Evolutionary conservation across 441 rosid genomes (phyloP).

Genomic region (Oxalis stricta): DNA sequence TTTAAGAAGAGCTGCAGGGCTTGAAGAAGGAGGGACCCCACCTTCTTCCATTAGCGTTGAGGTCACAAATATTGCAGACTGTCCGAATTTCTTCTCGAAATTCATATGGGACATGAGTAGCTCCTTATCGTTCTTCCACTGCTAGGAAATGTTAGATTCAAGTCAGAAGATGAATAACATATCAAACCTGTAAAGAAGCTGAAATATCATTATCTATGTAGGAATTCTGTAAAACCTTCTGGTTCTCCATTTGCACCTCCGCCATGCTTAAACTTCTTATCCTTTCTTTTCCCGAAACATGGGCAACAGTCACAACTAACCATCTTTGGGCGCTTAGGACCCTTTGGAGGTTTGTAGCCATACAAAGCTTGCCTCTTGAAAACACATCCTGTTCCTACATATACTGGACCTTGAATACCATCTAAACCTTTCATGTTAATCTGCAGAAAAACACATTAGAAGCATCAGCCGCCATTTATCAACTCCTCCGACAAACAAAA

Average conservation of each 20-base stretch:
- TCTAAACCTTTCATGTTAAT: slow-evolving; percentile 76
- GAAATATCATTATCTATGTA: not conserved
- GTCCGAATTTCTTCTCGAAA: slow-evolving; percentile 59
- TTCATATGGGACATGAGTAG: slow-evolving; percentile 56
- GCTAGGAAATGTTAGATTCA: slow-evolving; percentile 9
- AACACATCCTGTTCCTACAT: slow-evolving; percentile 69
- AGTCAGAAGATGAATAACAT: too few relatives aligned
- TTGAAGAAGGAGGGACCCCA: slow-evolving; percentile 67
- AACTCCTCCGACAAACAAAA: not conserved
- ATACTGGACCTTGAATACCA: slow-evolving; percentile 66
- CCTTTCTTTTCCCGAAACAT: slow-evolving; percentile 67
- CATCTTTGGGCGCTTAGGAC: slow-evolving; percentile 85
- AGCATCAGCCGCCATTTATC: not conserved
- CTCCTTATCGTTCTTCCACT: slow-evolving; percentile 44
- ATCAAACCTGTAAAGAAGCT: slow-evolving; percentile 4
- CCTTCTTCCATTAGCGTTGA: slow-evolving; percentile 65
- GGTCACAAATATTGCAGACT: slow-evolving; percentile 53
- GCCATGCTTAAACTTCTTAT: slow-evolving; percentile 41
- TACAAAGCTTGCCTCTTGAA: slow-evolving; percentile 63
- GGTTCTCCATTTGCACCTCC: slow-evolving; percentile 37
- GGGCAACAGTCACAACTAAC: slow-evolving; percentile 88
- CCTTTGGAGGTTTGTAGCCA: slow-evolving; percentile 62
- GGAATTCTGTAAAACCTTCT: slow-evolving; percentile 31
- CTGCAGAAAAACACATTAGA: slow-evolving; percentile 18
- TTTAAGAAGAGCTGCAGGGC: slow-evolving; percentile 59